These are phyloP conservation scores for Hypoxylon sp. DNA, from an alignment of 2,329 filamentous ascomycete genomes.

Conservation along the genomic window DNA sequence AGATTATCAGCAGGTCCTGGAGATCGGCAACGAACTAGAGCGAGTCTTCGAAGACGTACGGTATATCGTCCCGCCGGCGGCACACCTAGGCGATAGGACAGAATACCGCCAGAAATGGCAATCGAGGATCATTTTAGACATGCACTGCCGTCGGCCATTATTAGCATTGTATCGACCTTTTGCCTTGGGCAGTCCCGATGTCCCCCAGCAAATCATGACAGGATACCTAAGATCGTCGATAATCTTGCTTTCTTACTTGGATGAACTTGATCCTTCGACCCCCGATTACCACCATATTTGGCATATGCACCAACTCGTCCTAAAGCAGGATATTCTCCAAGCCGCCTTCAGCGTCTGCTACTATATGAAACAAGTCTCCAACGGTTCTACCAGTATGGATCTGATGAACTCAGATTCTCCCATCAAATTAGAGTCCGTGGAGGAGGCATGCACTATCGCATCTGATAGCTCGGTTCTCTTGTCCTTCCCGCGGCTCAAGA, in stretches of 20 bases:
- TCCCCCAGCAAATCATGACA: constrained; percentile 63
- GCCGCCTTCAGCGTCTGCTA: constrained; percentile 67
- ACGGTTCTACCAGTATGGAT: constrained; percentile 22
- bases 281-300: constrained; percentile 61
- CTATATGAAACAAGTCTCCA: constrained; percentile 58
- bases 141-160: constrained; percentile 65
- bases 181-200: constrained; percentile 63
- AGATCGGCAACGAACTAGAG: constrained; percentile 65
- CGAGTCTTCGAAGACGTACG: constrained; percentile 66
- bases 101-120: constrained; percentile 65
- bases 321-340: constrained; percentile 67
- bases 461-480: constrained; percentile 48
- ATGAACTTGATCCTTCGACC: constrained; percentile 63
- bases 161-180: constrained; percentile 67
- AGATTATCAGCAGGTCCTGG: constrained; percentile 66
- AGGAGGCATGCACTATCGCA: constrained; percentile 45
- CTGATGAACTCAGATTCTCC: constrained; percentile 34
- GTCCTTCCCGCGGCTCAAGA: constrained; percentile 44
- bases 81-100: constrained; percentile 56
- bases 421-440: constrained; percentile 38
- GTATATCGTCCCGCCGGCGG: constrained; percentile 62
- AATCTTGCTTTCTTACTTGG: constrained; percentile 66
- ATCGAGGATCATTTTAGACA: constrained; percentile 63
- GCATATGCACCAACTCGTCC: constrained; percentile 65
- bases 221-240: constrained; percentile 67